Evolutionary conservation across 1,284 basidiomycete species (phyloP).

Genomic region (Wolfiporia cocos): DNA sequence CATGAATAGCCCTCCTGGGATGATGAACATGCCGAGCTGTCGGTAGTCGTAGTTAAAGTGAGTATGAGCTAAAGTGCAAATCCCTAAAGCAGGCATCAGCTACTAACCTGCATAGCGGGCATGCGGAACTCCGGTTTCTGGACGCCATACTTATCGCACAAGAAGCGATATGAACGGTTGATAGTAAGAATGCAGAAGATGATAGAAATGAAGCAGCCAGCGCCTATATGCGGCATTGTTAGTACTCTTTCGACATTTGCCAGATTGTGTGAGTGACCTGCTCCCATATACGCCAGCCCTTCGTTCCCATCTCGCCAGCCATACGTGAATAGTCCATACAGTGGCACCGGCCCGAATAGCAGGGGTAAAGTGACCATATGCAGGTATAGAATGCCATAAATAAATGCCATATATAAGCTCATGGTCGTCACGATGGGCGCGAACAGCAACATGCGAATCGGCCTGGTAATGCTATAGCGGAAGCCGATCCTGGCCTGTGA

Average conservation of each 20-base stretch:
- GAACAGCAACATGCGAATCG: conserved; percentile 8
- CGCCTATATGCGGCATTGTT: background rate
- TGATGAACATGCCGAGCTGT: conserved; percentile 8
- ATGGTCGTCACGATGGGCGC: conserved; percentile 7
- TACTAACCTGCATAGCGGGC: conserved; percentile 8
- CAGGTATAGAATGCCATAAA: conserved; percentile 9
- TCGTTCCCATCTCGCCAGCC: conserved; percentile 8
- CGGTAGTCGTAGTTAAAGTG: background rate
- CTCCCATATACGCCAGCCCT: conserved; percentile 9
- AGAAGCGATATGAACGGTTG: conserved; percentile 5
- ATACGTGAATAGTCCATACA: conserved; percentile 9
- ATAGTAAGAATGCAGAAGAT: conserved; percentile 6
- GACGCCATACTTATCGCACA: conserved; percentile 6
- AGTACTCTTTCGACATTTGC: background rate
- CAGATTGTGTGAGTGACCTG: too few species aligned
- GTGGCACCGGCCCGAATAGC: conserved; percentile 6
- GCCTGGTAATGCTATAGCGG: conserved; percentile 5
- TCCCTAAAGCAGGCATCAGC: background rate
- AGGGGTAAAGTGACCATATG: conserved; percentile 8
- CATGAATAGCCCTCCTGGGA: conserved; percentile 29
- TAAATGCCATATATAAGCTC: conserved; percentile 7
- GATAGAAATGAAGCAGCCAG: conserved; percentile 6
- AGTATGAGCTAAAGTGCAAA: background rate
- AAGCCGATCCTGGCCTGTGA: conserved; percentile 6
- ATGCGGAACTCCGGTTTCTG: conserved; percentile 9